A percentile compares a stretch with the other conserved stretches of the same genome.
These are phyloP conservation scores for Suillus bovinus DNA, from an alignment of 768 basidiomycete genomes.

Conservation along the genomic window DNA sequence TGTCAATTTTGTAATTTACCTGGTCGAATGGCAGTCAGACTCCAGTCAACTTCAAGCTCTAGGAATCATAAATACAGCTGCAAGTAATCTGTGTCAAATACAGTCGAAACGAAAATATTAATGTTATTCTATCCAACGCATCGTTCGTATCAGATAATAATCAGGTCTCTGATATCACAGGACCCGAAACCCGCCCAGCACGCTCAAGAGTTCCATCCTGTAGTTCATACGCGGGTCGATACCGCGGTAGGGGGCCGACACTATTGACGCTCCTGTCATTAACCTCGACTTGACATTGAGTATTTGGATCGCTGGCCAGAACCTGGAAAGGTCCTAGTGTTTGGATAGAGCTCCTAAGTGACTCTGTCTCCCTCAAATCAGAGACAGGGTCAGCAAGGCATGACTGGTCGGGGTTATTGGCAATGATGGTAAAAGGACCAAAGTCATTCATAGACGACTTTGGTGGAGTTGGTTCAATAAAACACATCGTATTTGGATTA, in stretches of 20 bases:
- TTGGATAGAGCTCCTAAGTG: background rate
- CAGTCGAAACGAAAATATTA: background rate
- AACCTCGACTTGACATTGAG: background rate
- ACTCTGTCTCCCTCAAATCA: background rate
- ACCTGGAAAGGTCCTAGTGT: slow-evolving; percentile 17
- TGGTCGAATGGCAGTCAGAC: background rate
- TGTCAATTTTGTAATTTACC: background rate
- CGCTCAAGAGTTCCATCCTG: slow-evolving; percentile 73
- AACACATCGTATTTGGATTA: slow-evolving; percentile 23
- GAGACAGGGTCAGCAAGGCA: slow-evolving; percentile 18
- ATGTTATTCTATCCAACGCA: background rate
- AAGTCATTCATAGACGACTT: slow-evolving; percentile 1
- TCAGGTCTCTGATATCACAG: slow-evolving; percentile 4
- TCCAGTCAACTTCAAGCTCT: background rate
- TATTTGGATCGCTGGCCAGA: slow-evolving; percentile 8
- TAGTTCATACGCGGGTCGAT: slow-evolving; percentile 82
- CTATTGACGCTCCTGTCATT: slow-evolving; percentile 8
- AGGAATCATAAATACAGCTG: background rate
- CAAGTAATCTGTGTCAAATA: background rate
- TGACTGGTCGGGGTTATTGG: slow-evolving; percentile 19
- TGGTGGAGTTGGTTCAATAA: slow-evolving; percentile 13
- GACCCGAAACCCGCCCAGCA: slow-evolving; percentile 53
- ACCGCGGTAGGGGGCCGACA: slow-evolving; percentile 35
- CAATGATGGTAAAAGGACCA: slow-evolving; percentile 19
- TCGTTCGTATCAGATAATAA: background rate